Percentiles rank a stretch among this genome's conserved stretches.
phyloP scores from a whole-genome alignment of 2,329 filamentous ascomycete genomes.

The Thelonectria rubi region DNA sequence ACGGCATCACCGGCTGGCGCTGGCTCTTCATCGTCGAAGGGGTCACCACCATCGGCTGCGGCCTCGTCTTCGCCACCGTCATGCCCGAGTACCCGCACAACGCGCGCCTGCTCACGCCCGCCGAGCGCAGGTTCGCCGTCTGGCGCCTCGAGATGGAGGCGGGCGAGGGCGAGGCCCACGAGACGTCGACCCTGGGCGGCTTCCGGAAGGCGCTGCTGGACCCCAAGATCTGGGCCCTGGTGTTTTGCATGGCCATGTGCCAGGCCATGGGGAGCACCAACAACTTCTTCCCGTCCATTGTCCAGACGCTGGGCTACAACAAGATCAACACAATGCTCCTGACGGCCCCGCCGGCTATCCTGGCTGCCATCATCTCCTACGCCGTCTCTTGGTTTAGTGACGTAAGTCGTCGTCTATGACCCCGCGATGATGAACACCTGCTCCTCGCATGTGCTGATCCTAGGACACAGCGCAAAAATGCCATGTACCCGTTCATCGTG shows the following conservation, averaged over 20 bases:
- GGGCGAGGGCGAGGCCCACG: constrained; percentile 68
- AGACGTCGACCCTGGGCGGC: constrained; percentile 62
- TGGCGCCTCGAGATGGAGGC: constrained; percentile 71
- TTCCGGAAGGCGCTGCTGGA: constrained; percentile 63
- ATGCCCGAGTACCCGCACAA: constrained; percentile 66
- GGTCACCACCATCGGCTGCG: constrained; percentile 69
- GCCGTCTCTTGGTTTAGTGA: not conserved
- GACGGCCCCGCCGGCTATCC: constrained; percentile 71
- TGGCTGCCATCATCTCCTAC: constrained; percentile 43
- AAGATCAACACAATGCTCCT: constrained; percentile 68
- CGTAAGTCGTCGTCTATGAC: too few relatives aligned
- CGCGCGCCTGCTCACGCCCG: constrained; percentile 31
- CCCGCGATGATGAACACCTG: too few relatives aligned
- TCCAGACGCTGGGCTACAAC: constrained; percentile 66
- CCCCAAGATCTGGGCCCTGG: constrained; percentile 66
- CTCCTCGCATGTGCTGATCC: too few relatives aligned
- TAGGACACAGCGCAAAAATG: constrained; percentile 42
- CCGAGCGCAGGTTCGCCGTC: constrained; percentile 62
- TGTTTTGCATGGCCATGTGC: constrained; percentile 49
- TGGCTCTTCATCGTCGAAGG: constrained; percentile 69
- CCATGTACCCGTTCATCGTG: constrained; percentile 48
- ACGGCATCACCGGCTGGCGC: constrained; percentile 59
- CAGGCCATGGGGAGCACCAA: constrained; percentile 51
- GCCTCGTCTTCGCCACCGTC: constrained; percentile 62
- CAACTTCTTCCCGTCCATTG: constrained; percentile 46